These are phyloP conservation scores for Kitagawia praeruptora DNA, from an alignment of 129 eudicot genomes.

Conservation along the genomic window DNA sequence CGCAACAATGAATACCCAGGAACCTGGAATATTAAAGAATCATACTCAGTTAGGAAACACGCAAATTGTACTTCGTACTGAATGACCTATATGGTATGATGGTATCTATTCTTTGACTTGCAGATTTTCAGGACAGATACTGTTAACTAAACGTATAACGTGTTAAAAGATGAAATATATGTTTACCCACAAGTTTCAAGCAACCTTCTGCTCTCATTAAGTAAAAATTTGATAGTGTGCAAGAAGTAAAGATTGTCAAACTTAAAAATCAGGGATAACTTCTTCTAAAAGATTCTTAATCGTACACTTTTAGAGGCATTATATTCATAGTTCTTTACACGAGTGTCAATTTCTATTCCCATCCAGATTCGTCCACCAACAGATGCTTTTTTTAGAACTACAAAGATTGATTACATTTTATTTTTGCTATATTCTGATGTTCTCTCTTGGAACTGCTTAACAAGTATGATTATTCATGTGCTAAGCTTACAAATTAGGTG, in stretches of 20 bases:
- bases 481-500: not conserved
- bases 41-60: not conserved
- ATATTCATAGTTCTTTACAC: not conserved
- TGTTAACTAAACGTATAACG: not conserved
- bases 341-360: not conserved
- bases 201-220: not conserved
- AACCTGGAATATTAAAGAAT: slow-evolving; percentile 36
- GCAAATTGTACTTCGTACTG: not conserved
- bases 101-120: not conserved
- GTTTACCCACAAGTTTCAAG: not conserved
- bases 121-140: not conserved
- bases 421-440: not conserved
- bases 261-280: not conserved
- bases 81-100: not conserved
- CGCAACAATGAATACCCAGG: slow-evolving; percentile 70
- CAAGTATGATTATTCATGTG: not conserved
- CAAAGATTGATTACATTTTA: not conserved
- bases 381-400: not conserved
- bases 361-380: not conserved
- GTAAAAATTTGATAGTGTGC: not conserved
- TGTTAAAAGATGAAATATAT: not conserved
- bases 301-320: not conserved
- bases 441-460: not conserved
- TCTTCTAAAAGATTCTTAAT: not conserved
- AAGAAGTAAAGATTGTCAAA: not conserved